Evolutionary conservation across 352 stramenopile species (phyloP).

Genomic region (Phytophthora meadii): DNA sequence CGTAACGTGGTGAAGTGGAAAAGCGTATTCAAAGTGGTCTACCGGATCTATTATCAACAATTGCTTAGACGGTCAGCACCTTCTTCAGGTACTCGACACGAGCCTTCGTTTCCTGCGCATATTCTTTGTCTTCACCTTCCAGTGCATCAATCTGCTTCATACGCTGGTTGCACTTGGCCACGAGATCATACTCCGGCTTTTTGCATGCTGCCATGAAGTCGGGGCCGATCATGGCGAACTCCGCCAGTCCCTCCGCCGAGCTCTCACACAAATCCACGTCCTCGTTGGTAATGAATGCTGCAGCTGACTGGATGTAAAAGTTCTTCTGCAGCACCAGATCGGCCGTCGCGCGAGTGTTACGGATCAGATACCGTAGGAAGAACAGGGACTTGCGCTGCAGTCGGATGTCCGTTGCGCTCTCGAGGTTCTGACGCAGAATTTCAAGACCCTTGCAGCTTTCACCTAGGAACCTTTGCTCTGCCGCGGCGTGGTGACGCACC

Average conservation of each 20-base stretch:
- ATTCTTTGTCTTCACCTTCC: slow-evolving; percentile 74
- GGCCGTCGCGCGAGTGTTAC: slow-evolving; percentile 61
- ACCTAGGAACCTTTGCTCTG: slow-evolving; percentile 67
- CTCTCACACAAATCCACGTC: slow-evolving; percentile 86
- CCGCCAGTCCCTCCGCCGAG: slow-evolving; percentile 69
- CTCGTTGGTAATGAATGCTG: slow-evolving; percentile 62
- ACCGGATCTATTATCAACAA: slow-evolving; percentile 23
- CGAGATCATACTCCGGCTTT: slow-evolving; percentile 50
- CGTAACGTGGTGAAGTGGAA: slow-evolving; percentile 3
- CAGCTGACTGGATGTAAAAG: slow-evolving; percentile 57
- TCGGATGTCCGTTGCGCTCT: slow-evolving; percentile 58
- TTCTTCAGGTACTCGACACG: slow-evolving; percentile 63
- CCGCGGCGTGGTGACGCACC: slow-evolving; percentile 71
- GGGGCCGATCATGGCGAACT: slow-evolving; percentile 69
- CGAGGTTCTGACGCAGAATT: slow-evolving; percentile 65
- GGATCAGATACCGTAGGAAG: slow-evolving; percentile 82
- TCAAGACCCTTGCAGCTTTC: slow-evolving; percentile 62
- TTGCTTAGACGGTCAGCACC: slow-evolving; percentile 38
- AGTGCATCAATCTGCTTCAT: slow-evolving; percentile 72
- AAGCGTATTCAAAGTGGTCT: slow-evolving; percentile 38
- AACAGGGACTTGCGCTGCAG: slow-evolving; percentile 88
- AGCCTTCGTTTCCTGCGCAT: slow-evolving; percentile 64
- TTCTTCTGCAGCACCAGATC: slow-evolving; percentile 49
- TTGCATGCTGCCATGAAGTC: slow-evolving; percentile 71
- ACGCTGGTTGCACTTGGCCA: slow-evolving; percentile 55